Conservation (phyloP, 331 rosid genomes). For the Acacia pycnantha region DNA sequence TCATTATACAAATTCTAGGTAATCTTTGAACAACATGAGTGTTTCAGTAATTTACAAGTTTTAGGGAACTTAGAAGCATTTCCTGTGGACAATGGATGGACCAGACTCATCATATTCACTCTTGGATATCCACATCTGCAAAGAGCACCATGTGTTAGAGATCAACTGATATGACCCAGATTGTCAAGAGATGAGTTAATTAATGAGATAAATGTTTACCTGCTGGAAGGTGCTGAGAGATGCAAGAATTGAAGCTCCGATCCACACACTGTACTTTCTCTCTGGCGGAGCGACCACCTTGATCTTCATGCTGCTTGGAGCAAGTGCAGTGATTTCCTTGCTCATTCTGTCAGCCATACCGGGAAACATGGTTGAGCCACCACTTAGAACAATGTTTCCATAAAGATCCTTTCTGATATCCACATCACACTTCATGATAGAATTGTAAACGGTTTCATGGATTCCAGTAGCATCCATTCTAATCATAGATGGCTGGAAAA, state of each 20-base stretch:
- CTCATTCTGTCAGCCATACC: constrained; percentile 45
- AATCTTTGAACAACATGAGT: too few relatives aligned
- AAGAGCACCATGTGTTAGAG: constrained; percentile 15
- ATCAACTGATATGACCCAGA: background rate
- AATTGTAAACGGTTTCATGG: constrained; percentile 42
- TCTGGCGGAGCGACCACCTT: constrained; percentile 50
- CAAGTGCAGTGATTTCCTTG: constrained; percentile 49
- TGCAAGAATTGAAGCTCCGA: constrained; percentile 46
- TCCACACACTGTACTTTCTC: constrained; percentile 49
- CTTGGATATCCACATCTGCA: constrained; percentile 79
- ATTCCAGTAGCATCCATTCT: constrained; percentile 48
- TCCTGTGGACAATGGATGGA: constrained; percentile 80
- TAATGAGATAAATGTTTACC: constrained; percentile 23
- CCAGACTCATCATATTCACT: constrained; percentile 75
- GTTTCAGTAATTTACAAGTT: too few relatives aligned
- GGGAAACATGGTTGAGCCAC: constrained; percentile 46
- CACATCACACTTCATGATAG: constrained; percentile 48
- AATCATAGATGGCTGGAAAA: constrained; percentile 44
- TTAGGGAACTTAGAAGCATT: constrained; percentile 49
- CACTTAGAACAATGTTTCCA: constrained; percentile 46
- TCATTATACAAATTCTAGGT: too few relatives aligned
- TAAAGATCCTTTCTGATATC: constrained; percentile 46
- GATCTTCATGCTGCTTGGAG: constrained; percentile 49
- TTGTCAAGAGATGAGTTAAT: background rate
- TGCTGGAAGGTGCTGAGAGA: constrained; percentile 48